Conservation (phyloP, 2,329 filamentous ascomycete species). For the Penicillium aurantiogriseum region DNA sequence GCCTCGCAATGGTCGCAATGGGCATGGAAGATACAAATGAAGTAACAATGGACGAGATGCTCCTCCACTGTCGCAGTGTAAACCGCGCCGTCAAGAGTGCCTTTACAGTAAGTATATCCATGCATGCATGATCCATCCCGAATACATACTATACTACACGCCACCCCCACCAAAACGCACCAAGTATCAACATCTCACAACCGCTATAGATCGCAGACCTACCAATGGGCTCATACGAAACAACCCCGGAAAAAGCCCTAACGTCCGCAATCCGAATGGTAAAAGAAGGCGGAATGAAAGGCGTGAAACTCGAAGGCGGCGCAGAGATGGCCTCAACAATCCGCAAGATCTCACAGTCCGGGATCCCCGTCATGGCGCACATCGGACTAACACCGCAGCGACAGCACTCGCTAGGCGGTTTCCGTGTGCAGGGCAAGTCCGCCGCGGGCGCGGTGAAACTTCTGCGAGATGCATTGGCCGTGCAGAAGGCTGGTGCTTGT, state of each 20-base stretch:
- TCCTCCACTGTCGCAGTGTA: conserved; percentile 87
- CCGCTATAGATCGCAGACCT: conserved; percentile 72
- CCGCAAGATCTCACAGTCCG: conserved; percentile 74
- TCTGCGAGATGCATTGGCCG: conserved; percentile 78
- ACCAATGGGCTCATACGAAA: conserved; percentile 94
- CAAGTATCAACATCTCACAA: background rate
- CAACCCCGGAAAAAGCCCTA: conserved; percentile 80
- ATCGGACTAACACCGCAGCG: conserved; percentile 89
- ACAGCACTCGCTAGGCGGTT: conserved; percentile 89
- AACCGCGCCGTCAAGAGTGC: conserved; percentile 74
- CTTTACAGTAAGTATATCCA: conserved; percentile 65
- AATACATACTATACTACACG: background rate
- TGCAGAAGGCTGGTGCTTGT: conserved; percentile 89
- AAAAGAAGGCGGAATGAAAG: conserved; percentile 84
- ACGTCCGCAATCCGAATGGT: conserved; percentile 81
- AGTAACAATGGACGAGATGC: conserved; percentile 89
- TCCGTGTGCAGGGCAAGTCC: conserved; percentile 91
- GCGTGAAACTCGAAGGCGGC: conserved; percentile 89
- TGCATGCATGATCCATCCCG: background rate
- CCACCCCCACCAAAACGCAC: background rate
- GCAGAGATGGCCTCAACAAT: conserved; percentile 84
- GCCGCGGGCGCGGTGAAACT: conserved; percentile 68
- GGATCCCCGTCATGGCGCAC: conserved; percentile 91
- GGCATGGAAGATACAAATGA: conserved; percentile 96
- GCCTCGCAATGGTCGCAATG: conserved; percentile 90